phyloP scores from a whole-genome alignment of 2,329 filamentous ascomycete species.

The Cercospora brassicicola region DNA sequence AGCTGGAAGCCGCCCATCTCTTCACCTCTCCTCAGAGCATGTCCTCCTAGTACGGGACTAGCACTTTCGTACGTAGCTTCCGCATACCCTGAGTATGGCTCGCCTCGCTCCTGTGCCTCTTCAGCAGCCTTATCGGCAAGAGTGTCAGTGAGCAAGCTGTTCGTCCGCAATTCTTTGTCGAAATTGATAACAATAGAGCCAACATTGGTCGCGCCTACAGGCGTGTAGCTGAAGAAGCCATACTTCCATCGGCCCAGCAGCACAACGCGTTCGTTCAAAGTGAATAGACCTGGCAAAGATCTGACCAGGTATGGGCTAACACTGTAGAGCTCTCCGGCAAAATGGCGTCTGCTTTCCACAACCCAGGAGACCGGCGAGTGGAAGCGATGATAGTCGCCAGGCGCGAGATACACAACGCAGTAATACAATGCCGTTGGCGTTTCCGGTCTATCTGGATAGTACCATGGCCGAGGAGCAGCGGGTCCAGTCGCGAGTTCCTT shows the following conservation, averaged over 20 bases:
- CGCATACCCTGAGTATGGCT: constrained; percentile 84
- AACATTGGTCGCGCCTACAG: constrained; percentile 95
- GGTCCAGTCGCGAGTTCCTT: constrained; percentile 73
- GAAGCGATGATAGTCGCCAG: constrained; percentile 97
- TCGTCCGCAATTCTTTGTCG: constrained; percentile 88
- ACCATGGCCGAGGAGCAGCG: constrained; percentile 57
- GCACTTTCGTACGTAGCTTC: constrained; percentile 86
- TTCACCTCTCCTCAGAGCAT: constrained; percentile 81
- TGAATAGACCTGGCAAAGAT: constrained; percentile 90
- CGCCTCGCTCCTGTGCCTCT: constrained; percentile 70
- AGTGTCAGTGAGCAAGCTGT: constrained; percentile 88
- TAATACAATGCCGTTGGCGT: constrained; percentile 76
- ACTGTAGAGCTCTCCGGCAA: constrained; percentile 91
- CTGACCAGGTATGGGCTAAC: constrained; percentile 94
- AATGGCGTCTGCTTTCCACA: constrained; percentile 90
- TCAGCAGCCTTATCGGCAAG: constrained; percentile 84
- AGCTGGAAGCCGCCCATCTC: constrained; percentile 99
- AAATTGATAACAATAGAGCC: constrained; percentile 97
- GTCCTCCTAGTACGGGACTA: constrained; percentile 74
- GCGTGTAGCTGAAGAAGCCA: constrained; percentile 95
- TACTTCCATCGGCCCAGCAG: constrained; percentile 91
- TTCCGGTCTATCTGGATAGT: constrained; percentile 42
- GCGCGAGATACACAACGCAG: constrained; percentile 90
- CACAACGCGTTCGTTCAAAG: constrained; percentile 92
- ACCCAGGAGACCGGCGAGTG: constrained; percentile 96